Base-by-base conservation (phyloP, 1,139 yeast species). In the Debaryomyces robertsiae region DNA sequence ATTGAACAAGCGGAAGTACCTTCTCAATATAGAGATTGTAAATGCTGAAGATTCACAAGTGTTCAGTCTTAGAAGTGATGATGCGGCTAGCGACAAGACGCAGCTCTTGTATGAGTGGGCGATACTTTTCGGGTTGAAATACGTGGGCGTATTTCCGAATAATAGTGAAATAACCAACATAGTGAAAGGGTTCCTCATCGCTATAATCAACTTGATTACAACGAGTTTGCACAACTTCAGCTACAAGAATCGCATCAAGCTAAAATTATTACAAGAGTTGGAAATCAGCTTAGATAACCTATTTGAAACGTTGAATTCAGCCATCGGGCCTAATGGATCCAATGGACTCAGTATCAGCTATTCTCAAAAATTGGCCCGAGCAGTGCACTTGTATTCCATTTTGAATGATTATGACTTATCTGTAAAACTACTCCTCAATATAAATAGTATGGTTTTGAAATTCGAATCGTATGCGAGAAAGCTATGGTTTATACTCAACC, bases 361-460 rank as follows among this genome's bases (percentile, higher is more conserved):
- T 31, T 37, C 33, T 3, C 19, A 27, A 27, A 19, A 18, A 10
- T 15, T 40, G 25, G 35, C 34, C 3, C 17, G 32, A 19, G 11
- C 33, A 5, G 56, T 62, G 3, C 73, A 71, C 40, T 52, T 69
- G 11, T 67, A 61, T 42, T 55, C 72, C 4, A 60, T 71, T 3
- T 43, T 72, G 16, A 65, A 67, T 45, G 75, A 70, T 46, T 60
- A 57, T 41, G 77, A 68, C 30, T 48, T 71, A 6, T 46, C 66
- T n/a, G 49, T 51, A 11, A 69, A 65, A 44, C 48, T 72, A 28
- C 52, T 59, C 19, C 42, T 67, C 6, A 55, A 58, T 41, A 44
- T 52, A 15, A 47, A 51, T 9, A 47, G 44, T 17, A 54, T 53
- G 41, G 64, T 60, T 35, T 47, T 64, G n/a, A 57, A 52, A 28